These are phyloP conservation scores for Saitozyma podzolica DNA, from an alignment of 768 basidiomycete genomes.

Conservation along the genomic window DNA sequence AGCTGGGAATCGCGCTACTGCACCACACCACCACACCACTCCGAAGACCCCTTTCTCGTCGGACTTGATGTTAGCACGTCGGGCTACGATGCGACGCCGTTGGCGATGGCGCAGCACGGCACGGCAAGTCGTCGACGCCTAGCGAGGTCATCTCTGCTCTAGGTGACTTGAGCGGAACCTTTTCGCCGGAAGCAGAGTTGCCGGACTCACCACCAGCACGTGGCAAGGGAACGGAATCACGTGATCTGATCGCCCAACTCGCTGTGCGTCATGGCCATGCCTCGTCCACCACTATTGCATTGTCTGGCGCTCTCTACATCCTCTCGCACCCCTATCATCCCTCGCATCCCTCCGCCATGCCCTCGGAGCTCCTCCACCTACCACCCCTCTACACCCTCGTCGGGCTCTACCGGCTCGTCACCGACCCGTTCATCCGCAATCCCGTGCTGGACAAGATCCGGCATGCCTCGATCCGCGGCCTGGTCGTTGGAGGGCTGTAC, in stretches of 20 bases:
- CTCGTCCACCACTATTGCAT: neutral
- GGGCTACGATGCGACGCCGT: too few species aligned
- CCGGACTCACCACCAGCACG: neutral
- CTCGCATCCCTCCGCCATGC: slow-evolving; percentile 37
- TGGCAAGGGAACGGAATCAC: neutral
- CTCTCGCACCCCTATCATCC: neutral
- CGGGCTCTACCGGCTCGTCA: slow-evolving; percentile 77
- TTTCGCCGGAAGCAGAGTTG: too few species aligned
- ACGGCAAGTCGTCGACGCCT: too few species aligned
- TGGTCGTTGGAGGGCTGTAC: slow-evolving; percentile 65
- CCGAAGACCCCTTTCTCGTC: too few species aligned
- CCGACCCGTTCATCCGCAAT: slow-evolving; percentile 66
- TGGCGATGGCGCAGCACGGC: too few species aligned
- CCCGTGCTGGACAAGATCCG: slow-evolving; percentile 81
- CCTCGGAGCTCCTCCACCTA: slow-evolving; percentile 61
- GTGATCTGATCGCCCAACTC: too few species aligned
- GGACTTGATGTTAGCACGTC: too few species aligned
- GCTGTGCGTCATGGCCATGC: neutral
- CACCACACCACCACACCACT: too few species aligned
- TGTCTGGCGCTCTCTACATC: neutral
- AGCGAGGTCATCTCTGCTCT: too few species aligned
- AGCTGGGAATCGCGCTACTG: too few species aligned
- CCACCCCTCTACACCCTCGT: slow-evolving; percentile 82
- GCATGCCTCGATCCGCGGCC: slow-evolving; percentile 71
- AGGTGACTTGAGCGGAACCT: too few species aligned